phyloP scores from a whole-genome alignment of 352 stramenopile genomes.

The Phytopythium ostracodes region DNA sequence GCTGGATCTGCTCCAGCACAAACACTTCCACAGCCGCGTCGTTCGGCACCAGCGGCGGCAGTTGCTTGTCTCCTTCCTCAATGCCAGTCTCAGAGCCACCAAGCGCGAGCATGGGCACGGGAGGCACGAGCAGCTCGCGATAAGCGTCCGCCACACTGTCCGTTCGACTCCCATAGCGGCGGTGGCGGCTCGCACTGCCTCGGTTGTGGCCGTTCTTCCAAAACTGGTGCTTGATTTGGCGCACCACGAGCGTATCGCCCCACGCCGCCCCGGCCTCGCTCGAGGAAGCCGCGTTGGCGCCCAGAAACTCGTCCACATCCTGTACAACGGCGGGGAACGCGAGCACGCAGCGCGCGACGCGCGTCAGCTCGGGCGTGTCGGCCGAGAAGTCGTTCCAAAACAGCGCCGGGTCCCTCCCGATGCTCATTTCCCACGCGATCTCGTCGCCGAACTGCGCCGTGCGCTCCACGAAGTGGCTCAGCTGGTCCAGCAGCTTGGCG shows the following conservation, averaged over 20 bases:
- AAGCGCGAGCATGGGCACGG: constrained; percentile 7
- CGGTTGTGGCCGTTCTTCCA: constrained; percentile 7
- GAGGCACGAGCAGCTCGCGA: constrained; percentile 15
- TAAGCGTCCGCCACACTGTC: constrained; percentile 7
- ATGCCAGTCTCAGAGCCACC: neutral
- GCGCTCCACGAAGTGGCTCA: constrained; percentile 34
- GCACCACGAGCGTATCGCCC: constrained; percentile 20
- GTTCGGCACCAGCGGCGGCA: neutral
- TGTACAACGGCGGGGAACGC: constrained; percentile 20
- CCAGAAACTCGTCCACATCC: neutral
- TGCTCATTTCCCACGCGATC: constrained; percentile 49
- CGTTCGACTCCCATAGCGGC: neutral
- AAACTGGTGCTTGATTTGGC: constrained; percentile 26
- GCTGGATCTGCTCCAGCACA: constrained; percentile 10
- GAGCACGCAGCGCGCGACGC: constrained; percentile 28
- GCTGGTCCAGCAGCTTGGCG: constrained; percentile 26
- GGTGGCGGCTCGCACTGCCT: neutral
- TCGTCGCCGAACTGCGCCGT: constrained; percentile 32
- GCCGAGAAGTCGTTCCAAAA: constrained; percentile 53
- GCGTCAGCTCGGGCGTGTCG: constrained; percentile 36
- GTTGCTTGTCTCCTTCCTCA: neutral
- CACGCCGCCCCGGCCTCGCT: constrained; percentile 1
- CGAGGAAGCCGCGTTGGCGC: neutral
- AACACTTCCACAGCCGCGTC: constrained; percentile 9
- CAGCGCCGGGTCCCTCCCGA: constrained; percentile 20